Conservation (phyloP, 192 early-diverging fungal genomes). For the Gigaspora rosea region DNA sequence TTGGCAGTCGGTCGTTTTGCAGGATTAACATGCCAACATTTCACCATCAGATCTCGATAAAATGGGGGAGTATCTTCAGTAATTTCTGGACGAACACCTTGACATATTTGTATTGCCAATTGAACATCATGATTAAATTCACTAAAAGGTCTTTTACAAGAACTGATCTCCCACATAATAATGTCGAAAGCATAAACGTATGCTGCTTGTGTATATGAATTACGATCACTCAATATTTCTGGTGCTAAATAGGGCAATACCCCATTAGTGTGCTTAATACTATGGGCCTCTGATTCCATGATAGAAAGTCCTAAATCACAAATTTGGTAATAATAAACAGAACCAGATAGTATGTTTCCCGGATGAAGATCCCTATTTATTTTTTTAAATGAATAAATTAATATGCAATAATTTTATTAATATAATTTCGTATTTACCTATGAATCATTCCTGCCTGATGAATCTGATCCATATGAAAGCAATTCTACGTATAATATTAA, state of each 20-base stretch:
- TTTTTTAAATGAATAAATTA: constrained; percentile 3
- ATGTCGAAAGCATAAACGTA: constrained; percentile 44
- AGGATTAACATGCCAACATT: constrained; percentile 21
- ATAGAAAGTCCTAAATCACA: constrained; percentile 13
- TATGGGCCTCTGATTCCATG: not conserved
- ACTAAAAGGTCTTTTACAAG: constrained; percentile 36
- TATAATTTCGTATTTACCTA: constrained; percentile 9
- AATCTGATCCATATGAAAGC: not conserved
- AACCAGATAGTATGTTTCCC: not conserved
- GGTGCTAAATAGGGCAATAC: constrained; percentile 19
- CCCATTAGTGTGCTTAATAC: constrained; percentile 17
- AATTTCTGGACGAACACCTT: constrained; percentile 38
- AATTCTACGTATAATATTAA: not conserved
- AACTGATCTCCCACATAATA: constrained; percentile 45
- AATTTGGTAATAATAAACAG: not conserved
- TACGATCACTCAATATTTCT: constrained; percentile 12
- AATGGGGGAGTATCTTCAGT: constrained; percentile 35
- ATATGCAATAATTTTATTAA: not conserved
- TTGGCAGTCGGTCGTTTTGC: constrained; percentile 14
- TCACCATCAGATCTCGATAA: constrained; percentile 8
- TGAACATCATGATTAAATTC: constrained; percentile 33
- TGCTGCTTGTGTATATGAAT: constrained; percentile 35
- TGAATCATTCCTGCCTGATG: constrained; percentile 19
- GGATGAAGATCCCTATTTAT: constrained; percentile 13
- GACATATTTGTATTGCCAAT: constrained; percentile 34